phyloP scores from a whole-genome alignment of 192 early-diverging fungal species.

The Linnemannia zychae region DNA sequence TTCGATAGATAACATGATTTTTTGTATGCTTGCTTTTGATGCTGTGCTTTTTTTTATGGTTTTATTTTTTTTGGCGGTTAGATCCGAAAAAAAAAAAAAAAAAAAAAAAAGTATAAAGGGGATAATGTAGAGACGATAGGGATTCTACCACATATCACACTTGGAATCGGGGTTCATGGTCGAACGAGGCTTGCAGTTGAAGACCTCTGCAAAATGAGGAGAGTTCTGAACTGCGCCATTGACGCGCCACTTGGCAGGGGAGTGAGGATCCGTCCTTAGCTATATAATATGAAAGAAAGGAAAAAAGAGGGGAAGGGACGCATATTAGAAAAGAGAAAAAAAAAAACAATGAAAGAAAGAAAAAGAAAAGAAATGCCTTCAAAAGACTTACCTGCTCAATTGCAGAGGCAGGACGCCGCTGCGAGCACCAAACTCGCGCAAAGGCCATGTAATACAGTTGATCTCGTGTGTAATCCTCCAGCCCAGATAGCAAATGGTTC shows the following conservation, averaged over 20 bases:
- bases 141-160: slow-evolving; percentile 66
- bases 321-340: slow-evolving; percentile 12
- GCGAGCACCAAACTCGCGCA: slow-evolving; percentile 78
- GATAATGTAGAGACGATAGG: too few relatives aligned
- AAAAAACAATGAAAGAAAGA: neutral
- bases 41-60: neutral
- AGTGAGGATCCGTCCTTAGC: slow-evolving; percentile 76
- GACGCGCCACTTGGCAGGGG: slow-evolving; percentile 75
- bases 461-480: slow-evolving; percentile 66
- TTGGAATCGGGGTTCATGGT: slow-evolving; percentile 78
- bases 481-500: slow-evolving; percentile 62
- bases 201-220: slow-evolving; percentile 77
- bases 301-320: too few relatives aligned
- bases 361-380: neutral
- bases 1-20: too few relatives aligned
- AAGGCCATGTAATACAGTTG: slow-evolving; percentile 79
- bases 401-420: slow-evolving; percentile 57
- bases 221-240: slow-evolving; percentile 81
- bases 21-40: neutral
- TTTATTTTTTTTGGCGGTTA: neutral
- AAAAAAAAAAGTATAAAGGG: neutral
- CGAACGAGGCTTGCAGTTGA: slow-evolving; percentile 69
- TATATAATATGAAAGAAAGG: slow-evolving; percentile 8
- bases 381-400: slow-evolving; percentile 57
- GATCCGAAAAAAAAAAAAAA: neutral